Conservation (phyloP, 2,329 filamentous ascomycete genomes). For the Colletotrichum falcatum region DNA sequence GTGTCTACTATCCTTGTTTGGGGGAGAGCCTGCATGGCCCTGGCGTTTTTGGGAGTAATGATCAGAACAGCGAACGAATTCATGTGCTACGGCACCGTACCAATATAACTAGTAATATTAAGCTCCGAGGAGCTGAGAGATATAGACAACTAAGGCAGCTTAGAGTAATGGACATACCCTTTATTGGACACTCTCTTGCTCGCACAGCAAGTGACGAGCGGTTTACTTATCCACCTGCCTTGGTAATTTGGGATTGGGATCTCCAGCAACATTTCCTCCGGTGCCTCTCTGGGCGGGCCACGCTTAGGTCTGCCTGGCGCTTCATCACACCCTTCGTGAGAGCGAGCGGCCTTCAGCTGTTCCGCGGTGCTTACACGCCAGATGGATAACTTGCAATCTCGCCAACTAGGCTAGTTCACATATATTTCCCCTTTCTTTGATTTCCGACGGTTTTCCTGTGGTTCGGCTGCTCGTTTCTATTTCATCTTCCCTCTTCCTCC, state of each 20-base stretch:
- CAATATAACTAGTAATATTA: slow-evolving; percentile 41
- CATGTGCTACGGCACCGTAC: slow-evolving; percentile 37
- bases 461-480: neutral
- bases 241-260: neutral
- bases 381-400: neutral
- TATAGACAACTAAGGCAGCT: slow-evolving; percentile 38
- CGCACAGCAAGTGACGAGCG: neutral
- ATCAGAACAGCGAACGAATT: slow-evolving; percentile 36
- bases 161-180: slow-evolving; percentile 41
- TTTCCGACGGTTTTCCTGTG: neutral
- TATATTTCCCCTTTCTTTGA: neutral
- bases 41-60: slow-evolving; percentile 40
- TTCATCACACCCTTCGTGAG: neutral
- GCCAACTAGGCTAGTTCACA: neutral
- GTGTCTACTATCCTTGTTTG: slow-evolving; percentile 32
- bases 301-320: neutral
- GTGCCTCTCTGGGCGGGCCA: neutral
- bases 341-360: neutral
- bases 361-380: neutral
- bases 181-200: slow-evolving; percentile 7
- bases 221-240: neutral
- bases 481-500: neutral
- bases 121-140: slow-evolving; percentile 37
- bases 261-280: neutral
- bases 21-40: slow-evolving; percentile 37